Percentiles rank a stretch among this genome's conserved stretches.
Evolutionary conservation across 2,329 filamentous ascomycete genomes (phyloP).

Genomic region (Nannizzia gypsea): DNA sequence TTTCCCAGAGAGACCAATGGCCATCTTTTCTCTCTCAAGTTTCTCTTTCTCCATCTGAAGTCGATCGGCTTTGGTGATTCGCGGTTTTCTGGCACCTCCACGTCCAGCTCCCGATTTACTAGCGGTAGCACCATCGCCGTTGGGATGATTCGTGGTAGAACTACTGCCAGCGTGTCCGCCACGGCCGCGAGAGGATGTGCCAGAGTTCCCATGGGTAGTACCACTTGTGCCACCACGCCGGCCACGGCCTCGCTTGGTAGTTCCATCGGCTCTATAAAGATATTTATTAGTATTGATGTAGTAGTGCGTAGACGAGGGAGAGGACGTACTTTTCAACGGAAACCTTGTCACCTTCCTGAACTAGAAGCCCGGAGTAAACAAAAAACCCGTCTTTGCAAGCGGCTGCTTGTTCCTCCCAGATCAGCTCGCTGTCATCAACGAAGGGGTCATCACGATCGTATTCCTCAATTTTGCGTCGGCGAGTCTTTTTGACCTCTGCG

Average conservation of each 20-base stretch:
- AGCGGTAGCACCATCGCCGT: neutral
- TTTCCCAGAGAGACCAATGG: slow-evolving; percentile 8
- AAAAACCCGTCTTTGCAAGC: slow-evolving; percentile 96
- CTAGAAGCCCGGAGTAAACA: slow-evolving; percentile 85
- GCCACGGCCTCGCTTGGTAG: slow-evolving; percentile 51
- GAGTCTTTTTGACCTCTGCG: slow-evolving; percentile 54
- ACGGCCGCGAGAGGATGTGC: slow-evolving; percentile 1
- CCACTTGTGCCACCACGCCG: slow-evolving; percentile 23
- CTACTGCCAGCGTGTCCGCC: neutral
- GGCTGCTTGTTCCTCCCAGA: slow-evolving; percentile 91
- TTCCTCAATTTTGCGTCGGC: slow-evolving; percentile 58
- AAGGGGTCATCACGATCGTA: slow-evolving; percentile 58
- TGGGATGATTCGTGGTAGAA: neutral
- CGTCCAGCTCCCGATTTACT: slow-evolving; percentile 4
- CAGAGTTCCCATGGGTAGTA: slow-evolving; percentile 5
- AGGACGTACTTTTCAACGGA: slow-evolving; percentile 47
- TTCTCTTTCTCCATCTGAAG: slow-evolving; percentile 14
- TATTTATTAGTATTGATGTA: slow-evolving; percentile 8
- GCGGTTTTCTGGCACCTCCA: slow-evolving; percentile 11
- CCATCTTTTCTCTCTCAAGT: slow-evolving; percentile 13
- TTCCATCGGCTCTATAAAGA: slow-evolving; percentile 53
- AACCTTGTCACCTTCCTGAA: slow-evolving; percentile 74
- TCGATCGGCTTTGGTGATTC: slow-evolving; percentile 14
- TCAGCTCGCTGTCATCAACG: slow-evolving; percentile 80
- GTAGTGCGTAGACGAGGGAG: slow-evolving; percentile 2